Percentiles rank a stretch among this genome's conserved stretches.
These are phyloP conservation scores for Gautieria morchelliformis DNA, from an alignment of 768 basidiomycete species.

Conservation along the genomic window DNA sequence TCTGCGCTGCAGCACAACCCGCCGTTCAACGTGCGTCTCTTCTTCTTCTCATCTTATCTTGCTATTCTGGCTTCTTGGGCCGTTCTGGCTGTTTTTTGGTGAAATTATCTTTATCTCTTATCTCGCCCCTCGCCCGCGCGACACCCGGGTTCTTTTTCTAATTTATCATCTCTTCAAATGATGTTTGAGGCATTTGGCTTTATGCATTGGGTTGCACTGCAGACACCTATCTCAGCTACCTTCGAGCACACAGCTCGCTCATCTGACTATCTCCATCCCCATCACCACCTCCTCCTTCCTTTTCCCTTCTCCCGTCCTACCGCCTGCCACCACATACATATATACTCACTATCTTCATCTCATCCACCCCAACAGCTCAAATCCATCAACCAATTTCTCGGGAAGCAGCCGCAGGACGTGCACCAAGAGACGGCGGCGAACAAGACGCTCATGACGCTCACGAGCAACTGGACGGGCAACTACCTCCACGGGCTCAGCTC, in stretches of 20 bases:
- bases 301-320: background rate
- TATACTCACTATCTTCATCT: background rate
- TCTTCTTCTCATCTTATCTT: conserved; percentile 29
- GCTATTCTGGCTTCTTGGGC: too few relatives aligned
- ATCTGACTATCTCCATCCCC: too few relatives aligned
- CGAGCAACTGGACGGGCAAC: background rate
- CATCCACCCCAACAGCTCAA: conserved; percentile 7
- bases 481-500: background rate
- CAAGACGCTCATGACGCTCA: background rate
- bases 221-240: background rate
- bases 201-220: too few relatives aligned
- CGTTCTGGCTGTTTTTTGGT: too few relatives aligned
- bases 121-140: too few relatives aligned
- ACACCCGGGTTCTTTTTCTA: too few relatives aligned
- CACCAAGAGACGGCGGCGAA: conserved; percentile 26
- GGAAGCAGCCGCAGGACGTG: conserved; percentile 19
- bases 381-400: conserved; percentile 14
- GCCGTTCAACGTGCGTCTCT: conserved; percentile 13
- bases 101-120: too few relatives aligned
- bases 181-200: too few relatives aligned
- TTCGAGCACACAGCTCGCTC: background rate
- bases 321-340: too few relatives aligned
- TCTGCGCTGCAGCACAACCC: conserved; percentile 22
- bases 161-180: too few relatives aligned
- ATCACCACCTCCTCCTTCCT: too few relatives aligned